phyloP scores from a whole-genome alignment of 345 rosid genomes.

The Laguncularia racemosa region DNA sequence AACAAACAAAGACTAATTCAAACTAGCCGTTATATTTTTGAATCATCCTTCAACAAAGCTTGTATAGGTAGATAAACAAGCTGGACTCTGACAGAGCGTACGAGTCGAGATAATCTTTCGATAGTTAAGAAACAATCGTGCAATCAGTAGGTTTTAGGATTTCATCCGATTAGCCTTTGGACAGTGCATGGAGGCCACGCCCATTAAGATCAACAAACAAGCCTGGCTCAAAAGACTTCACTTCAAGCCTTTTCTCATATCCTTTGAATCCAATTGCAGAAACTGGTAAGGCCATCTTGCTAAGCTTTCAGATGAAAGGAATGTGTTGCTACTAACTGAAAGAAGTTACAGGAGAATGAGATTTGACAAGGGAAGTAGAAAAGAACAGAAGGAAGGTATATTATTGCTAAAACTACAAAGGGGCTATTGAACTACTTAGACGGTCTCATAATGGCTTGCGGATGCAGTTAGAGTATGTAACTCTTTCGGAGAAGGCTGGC shows the following conservation, averaged over 20 bases:
- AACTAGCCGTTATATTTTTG: too few species aligned
- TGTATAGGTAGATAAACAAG: constrained; percentile 89
- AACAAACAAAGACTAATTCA: too few species aligned
- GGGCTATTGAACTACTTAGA: constrained; percentile 12
- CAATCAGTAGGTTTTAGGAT: constrained; percentile 77
- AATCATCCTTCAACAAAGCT: too few species aligned
- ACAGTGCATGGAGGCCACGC: constrained; percentile 57
- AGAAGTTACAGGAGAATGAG: constrained; percentile 8
- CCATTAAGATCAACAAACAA: constrained; percentile 55
- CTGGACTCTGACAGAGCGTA: constrained; percentile 96
- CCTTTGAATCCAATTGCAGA: constrained; percentile 98
- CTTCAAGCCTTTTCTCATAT: constrained; percentile 87
- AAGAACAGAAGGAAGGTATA: neutral
- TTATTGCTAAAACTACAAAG: constrained; percentile 4
- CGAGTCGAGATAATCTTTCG: constrained; percentile 67
- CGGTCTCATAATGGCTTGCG: constrained; percentile 75
- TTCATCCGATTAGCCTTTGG: constrained; percentile 63
- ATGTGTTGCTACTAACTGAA: constrained; percentile 18
- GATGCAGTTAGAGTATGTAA: too few species aligned
- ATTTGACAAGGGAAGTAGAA: constrained; percentile 4
- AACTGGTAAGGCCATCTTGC: constrained; percentile 42
- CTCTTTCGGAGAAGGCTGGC: too few species aligned
- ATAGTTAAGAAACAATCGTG: constrained; percentile 81
- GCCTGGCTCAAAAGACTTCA: constrained; percentile 64
- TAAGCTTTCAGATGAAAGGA: constrained; percentile 11